Percentiles rank a stretch among this genome's conserved stretches.
Evolutionary conservation across 148 eudicot genomes (phyloP).

Genomic region (Agrostemma githago): DNA sequence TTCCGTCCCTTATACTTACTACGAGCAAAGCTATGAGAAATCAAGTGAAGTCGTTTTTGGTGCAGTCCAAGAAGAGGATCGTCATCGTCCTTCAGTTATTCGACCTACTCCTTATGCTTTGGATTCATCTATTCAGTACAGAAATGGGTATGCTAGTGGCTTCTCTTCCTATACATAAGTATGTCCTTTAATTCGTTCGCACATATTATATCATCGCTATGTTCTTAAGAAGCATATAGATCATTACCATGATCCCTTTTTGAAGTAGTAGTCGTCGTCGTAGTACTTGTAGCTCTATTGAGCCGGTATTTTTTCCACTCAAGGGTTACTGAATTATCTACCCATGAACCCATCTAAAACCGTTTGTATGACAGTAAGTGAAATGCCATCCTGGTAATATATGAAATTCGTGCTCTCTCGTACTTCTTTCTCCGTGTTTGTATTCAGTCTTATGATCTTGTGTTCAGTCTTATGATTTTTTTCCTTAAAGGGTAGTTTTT

Average conservation of each 20-base stretch:
- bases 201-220: slow-evolving; percentile 21
- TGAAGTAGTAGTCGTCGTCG: slow-evolving; percentile 23
- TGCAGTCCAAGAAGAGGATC: slow-evolving; percentile 71
- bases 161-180: slow-evolving; percentile 31
- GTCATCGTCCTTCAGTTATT: slow-evolving; percentile 42
- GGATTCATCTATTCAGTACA: slow-evolving; percentile 37
- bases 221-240: slow-evolving; percentile 17
- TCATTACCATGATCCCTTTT: slow-evolving; percentile 25
- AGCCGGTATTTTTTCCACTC: background rate
- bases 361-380: background rate
- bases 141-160: slow-evolving; percentile 32
- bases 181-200: slow-evolving; percentile 15
- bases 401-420: background rate
- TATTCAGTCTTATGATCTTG: no score
- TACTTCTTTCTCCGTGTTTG: background rate
- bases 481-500: background rate
- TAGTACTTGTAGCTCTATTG: background rate
- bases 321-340: background rate
- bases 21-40: slow-evolving; percentile 68
- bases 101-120: slow-evolving; percentile 60
- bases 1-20: slow-evolving; percentile 62
- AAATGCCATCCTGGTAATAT: slow-evolving; percentile 1
- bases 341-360: background rate
- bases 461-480: background rate
- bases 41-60: slow-evolving; percentile 83